Conservation (phyloP, 768 basidiomycete species). For the Gautieria morchelliformis region DNA sequence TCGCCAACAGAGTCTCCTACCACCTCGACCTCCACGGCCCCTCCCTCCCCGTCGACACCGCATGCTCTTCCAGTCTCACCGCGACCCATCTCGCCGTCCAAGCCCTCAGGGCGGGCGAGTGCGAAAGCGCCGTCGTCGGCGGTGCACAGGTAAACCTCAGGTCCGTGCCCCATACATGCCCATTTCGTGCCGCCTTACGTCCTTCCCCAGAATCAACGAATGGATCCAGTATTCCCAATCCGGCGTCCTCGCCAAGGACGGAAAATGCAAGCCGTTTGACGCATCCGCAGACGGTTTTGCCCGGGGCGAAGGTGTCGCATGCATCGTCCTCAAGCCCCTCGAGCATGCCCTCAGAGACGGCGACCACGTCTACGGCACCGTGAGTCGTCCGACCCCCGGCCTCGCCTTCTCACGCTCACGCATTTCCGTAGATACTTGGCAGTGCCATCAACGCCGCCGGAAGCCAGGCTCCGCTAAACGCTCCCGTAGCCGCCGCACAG, state of each 20-base stretch:
- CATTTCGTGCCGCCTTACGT: no score
- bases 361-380: conserved; percentile 33
- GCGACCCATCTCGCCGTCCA: conserved; percentile 40
- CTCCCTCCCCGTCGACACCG: conserved; percentile 40
- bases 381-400: conserved; percentile 12
- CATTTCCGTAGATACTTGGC: conserved; percentile 27
- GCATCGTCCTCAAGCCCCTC: conserved; percentile 31
- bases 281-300: conserved; percentile 33
- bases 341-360: conserved; percentile 28
- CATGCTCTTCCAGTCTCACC: conserved; percentile 39
- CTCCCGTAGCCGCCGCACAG: conserved; percentile 30
- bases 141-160: conserved; percentile 34
- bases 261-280: conserved; percentile 38
- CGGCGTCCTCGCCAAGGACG: conserved; percentile 29
- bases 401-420: background rate
- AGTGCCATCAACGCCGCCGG: conserved; percentile 31
- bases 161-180: conserved; percentile 16
- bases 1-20: conserved; percentile 35
- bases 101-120: conserved; percentile 33
- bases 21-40: conserved; percentile 33
- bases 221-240: conserved; percentile 29
- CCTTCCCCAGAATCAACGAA: conserved; percentile 21
- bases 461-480: conserved; percentile 26
- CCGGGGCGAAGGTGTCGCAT: conserved; percentile 29
- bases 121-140: conserved; percentile 38